Conservation (phyloP, 2,329 filamentous ascomycete genomes). For the Pleurostoma richardsiae region DNA sequence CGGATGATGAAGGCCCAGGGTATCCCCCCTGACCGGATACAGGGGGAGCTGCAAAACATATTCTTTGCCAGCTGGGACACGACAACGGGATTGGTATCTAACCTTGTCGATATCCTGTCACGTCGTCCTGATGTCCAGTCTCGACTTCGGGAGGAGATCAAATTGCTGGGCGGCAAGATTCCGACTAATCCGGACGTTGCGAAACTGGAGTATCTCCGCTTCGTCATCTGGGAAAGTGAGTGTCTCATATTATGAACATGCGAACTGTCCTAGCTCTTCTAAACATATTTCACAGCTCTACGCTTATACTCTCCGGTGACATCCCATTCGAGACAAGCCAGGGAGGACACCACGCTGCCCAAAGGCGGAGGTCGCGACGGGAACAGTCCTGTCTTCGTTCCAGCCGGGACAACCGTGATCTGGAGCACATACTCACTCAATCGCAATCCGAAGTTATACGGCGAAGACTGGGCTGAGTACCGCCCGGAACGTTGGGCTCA, state of each 20-base stretch:
- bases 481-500: constrained; percentile 7
- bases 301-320: constrained; percentile 8
- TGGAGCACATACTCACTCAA: constrained; percentile 10
- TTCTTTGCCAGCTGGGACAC: constrained; percentile 10
- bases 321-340: constrained; percentile 5
- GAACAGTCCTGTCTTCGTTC: constrained; percentile 1
- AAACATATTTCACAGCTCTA: constrained; percentile 1
- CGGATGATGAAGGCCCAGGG: constrained; percentile 4
- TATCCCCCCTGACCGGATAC: constrained; percentile 1
- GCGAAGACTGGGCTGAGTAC: constrained; percentile 8
- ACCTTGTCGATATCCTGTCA: constrained; percentile 4
- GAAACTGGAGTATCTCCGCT: constrained; percentile 2
- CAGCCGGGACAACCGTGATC: constrained; percentile 5
- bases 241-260: background rate
- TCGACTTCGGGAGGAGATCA: constrained; percentile 4
- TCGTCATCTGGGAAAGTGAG: constrained; percentile 7
- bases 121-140: constrained; percentile 1
- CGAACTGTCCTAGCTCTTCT: too few relatives aligned
- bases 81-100: constrained; percentile 6
- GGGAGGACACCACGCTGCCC: constrained; percentile 4
- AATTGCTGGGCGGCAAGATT: background rate
- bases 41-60: constrained; percentile 8
- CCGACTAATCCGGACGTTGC: constrained; percentile 3
- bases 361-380: constrained; percentile 5
- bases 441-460: constrained; percentile 6